These are phyloP conservation scores for Epichloe amarillans DNA, from an alignment of 2,329 filamentous ascomycete species.

Conservation along the genomic window DNA sequence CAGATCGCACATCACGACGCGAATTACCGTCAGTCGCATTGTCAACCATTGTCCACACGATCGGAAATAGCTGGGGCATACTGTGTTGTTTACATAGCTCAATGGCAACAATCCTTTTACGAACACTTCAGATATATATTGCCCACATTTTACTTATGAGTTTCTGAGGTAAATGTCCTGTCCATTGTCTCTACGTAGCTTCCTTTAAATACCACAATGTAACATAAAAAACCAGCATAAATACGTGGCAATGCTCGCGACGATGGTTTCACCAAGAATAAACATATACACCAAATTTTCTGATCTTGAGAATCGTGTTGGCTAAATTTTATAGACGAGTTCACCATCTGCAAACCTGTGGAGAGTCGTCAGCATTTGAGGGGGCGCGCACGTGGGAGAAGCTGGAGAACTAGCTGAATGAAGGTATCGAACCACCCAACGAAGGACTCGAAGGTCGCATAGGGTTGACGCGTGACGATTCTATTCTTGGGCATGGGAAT, in stretches of 20 bases:
- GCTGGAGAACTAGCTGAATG: neutral
- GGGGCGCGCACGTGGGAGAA: neutral
- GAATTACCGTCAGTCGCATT: neutral
- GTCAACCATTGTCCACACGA: neutral
- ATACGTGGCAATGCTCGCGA: neutral
- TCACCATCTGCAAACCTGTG: conserved; percentile 46
- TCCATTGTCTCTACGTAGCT: neutral
- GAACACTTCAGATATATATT: neutral
- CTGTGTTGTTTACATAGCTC: neutral
- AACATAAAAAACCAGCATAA: neutral
- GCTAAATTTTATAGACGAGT: conserved; percentile 56
- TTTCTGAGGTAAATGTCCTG: neutral
- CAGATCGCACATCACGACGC: neutral
- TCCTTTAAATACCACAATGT: neutral
- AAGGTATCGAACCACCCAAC: neutral
- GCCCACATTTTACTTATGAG: neutral
- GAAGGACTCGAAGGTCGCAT: neutral
- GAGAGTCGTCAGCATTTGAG: conserved; percentile 9
- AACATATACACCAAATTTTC: neutral
- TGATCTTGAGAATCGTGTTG: neutral
- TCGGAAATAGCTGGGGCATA: too few species aligned
- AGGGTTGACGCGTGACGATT: neutral
- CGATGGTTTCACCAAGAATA: neutral
- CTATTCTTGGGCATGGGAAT: neutral
- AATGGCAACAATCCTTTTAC: neutral